Base-by-base conservation (phyloP, 345 rosid species). In the Murraya paniculata region DNA sequence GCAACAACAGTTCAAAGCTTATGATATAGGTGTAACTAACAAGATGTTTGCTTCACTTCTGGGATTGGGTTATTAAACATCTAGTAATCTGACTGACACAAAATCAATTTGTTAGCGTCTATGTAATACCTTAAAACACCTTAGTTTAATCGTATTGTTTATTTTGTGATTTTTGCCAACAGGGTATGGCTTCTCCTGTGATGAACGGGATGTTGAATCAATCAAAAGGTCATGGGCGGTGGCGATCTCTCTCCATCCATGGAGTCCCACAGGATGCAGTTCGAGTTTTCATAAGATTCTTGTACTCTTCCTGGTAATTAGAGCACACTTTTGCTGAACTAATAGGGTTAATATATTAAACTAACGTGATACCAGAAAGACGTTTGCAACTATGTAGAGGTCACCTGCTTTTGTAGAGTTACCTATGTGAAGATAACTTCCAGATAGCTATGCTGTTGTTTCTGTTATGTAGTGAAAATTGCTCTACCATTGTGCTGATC, bases 161-260 rank as follows among this genome's bases (percentile, higher is more conserved):
- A 65, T 60, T 38, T 62, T 68, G 58, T 41, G 39, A 69, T 66
- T 53, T 60, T 56, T 67, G 27, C 19, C 67, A n/a, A 73, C 82
- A 95, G 99, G 94, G 97, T 59, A 88, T 84, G 86, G 97, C 97
- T 74, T 93, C 98, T 74, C 84, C 86, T 56, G 94, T 88, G 66
- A 87, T 95, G 72, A 93, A 78, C 87, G 94, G 93, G 72, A 88
- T 92, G 90, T 78, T 95, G 78, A 92, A 87, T 81, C 83, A 87
- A 83, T 86, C 93, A 6, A 89, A 88, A 83, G 53, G 75, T 39
- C 84, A 62, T 58, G 92, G 92, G 19, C 79, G 81, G 2, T 81
- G 77, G 72, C 79, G 80, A 82, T 79, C 88, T 61, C 85, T 93
- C 77, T 82, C 94, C 1, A 87, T 93, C 48, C 86, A 55, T 1